Conservation (phyloP, 768 basidiomycete species). For the Mycena maculata region DNA sequence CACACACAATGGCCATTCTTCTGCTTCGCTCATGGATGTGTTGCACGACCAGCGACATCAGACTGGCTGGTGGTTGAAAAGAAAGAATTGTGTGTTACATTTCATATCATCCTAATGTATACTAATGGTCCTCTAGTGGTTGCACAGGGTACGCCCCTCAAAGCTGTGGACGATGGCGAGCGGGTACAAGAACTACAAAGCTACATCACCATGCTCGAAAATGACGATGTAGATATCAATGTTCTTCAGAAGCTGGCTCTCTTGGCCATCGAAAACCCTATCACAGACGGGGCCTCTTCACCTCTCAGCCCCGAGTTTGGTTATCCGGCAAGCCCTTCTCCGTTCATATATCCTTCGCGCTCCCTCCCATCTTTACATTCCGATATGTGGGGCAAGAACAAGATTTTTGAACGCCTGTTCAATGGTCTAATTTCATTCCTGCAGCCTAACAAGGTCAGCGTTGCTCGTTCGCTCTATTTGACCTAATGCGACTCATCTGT, state of each 20-base stretch:
- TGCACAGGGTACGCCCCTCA: conserved; percentile 59
- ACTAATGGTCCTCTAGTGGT: conserved; percentile 50
- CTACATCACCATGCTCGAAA: conserved; percentile 65
- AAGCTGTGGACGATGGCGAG: conserved; percentile 52
- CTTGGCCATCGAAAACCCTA: conserved; percentile 71
- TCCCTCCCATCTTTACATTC: conserved; percentile 58
- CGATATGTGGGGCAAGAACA: conserved; percentile 80
- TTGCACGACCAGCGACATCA: conserved; percentile 75
- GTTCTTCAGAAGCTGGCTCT: conserved; percentile 75
- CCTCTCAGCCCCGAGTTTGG: conserved; percentile 65
- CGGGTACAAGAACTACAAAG: conserved; percentile 62
- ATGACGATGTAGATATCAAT: conserved; percentile 61
- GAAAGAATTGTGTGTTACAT: conserved; percentile 69
- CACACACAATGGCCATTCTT: conserved; percentile 59
- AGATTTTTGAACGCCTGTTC: conserved; percentile 77
- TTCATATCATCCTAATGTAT: not conserved
- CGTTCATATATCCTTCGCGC: conserved; percentile 54
- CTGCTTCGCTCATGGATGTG: conserved; percentile 72
- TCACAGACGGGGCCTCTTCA: conserved; percentile 63
- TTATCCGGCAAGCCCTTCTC: conserved; percentile 68
- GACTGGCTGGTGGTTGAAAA: conserved; percentile 87
- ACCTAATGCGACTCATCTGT: conserved; percentile 16
- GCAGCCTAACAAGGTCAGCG: conserved; percentile 68
- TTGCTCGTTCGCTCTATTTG: conserved; percentile 22
- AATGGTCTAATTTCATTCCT: conserved; percentile 72